Conservation (phyloP, 169 alveolate species). For the Eimeria sp. region DNA sequence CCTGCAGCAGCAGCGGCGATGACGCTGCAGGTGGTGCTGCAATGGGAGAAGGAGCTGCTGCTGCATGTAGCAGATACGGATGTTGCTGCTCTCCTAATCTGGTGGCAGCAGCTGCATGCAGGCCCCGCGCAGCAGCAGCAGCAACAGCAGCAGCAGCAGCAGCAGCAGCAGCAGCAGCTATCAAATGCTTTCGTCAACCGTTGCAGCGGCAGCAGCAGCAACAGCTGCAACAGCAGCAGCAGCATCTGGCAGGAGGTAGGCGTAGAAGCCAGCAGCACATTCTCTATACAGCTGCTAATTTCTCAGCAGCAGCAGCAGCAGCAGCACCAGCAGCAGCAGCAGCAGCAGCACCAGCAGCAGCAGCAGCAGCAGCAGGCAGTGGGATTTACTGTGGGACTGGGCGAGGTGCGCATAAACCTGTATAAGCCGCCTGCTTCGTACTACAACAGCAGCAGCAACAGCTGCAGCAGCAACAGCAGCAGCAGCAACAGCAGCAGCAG, state of each 20-base stretch:
- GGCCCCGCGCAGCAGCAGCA: not conserved
- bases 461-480: conserved; percentile 57
- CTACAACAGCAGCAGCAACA: conserved; percentile 24
- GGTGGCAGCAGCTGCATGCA: conserved; percentile 68
- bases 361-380: conserved; percentile 23
- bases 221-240: conserved; percentile 44
- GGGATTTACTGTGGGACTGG: conserved; percentile 8
- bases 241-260: conserved; percentile 44
- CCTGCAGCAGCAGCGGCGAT: conserved; percentile 6
- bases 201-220: conserved; percentile 18
- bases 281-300: conserved; percentile 9
- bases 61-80: conserved; percentile 54
- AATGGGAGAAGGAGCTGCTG: conserved; percentile 57
- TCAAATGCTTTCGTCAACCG: not conserved
- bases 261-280: conserved; percentile 19
- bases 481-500: conserved; percentile 24
- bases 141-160: conserved; percentile 61
- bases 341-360: conserved; percentile 60
- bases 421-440: conserved; percentile 12
- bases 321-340: conserved; percentile 35
- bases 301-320: conserved; percentile 60
- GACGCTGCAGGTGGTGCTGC: conserved; percentile 46
- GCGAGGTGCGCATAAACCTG: not conserved
- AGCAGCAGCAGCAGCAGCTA: not conserved
- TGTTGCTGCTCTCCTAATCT: conserved; percentile 22